Base-by-base conservation (phyloP, 208 protist species). In the Tritrichomonas foetus region DNA sequence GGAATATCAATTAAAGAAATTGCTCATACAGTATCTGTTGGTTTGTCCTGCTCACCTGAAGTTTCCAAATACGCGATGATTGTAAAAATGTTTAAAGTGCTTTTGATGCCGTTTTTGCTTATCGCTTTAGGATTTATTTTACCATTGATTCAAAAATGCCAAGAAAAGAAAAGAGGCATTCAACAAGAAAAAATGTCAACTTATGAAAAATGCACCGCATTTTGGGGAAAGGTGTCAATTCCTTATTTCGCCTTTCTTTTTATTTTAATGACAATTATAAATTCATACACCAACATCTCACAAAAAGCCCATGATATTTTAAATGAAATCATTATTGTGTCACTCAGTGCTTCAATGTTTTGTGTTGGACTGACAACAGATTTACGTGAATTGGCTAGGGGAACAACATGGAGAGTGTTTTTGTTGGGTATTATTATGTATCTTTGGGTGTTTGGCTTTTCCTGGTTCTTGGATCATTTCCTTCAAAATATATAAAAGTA, bases 1-100 rank as follows among this genome's bases (percentile, higher is more conserved):
- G 74, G 74, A 30, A 82, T 82, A 22, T 82, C 74, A 1, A 82
- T 82, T 41, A 82, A 82, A 82, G 74, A 82, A 36, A 82, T 82
- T 30, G 74, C 74, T 20, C 74, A 82, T 30, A 82, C 74, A n/a
- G 74, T 82, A n/a, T 50, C 41, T 36, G 41, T 82, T 50, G 74
- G 74, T 50, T 82, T 82, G 25, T 47, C n/a, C 74, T 82, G 74
- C 20, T 82, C 74, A 25, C 41, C 47, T 14, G 50, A 33, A 53
- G 74, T 82, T 82, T 50, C 41, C 1, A 82, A 82, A 50, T 82
- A 47, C 20, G 74, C 74, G 0, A 82, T 82, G 74, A 82, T 82
- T 44, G 74, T 82, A 50, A 82, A 82, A 41, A 82, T 82, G 74
- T 82, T 82, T 20, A 82, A 82, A 82, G 74, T 82, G 3, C 41